These are phyloP conservation scores for Monosporascus sp. DNA, from an alignment of 2,329 filamentous ascomycete genomes.

Conservation along the genomic window DNA sequence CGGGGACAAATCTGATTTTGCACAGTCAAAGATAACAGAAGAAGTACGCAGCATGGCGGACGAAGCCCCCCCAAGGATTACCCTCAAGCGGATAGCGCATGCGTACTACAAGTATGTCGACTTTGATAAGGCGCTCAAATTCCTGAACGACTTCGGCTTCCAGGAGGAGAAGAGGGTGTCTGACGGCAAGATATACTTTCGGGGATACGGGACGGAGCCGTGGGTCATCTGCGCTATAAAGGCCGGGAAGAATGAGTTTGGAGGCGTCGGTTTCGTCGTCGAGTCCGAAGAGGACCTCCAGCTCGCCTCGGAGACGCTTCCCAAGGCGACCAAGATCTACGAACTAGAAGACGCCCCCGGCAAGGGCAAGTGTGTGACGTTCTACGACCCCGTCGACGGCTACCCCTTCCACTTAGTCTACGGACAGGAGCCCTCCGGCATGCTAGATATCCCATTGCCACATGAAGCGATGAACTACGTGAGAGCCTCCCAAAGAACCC, in stretches of 20 bases:
- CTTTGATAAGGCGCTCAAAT: slow-evolving; percentile 34
- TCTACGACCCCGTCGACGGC: slow-evolving; percentile 48
- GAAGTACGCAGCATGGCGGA: slow-evolving; percentile 16
- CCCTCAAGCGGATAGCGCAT: slow-evolving; percentile 32
- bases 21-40: not conserved
- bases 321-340: slow-evolving; percentile 41
- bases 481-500: slow-evolving; percentile 5
- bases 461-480: slow-evolving; percentile 42
- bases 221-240: slow-evolving; percentile 52
- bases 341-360: slow-evolving; percentile 46
- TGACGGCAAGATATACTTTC: slow-evolving; percentile 49
- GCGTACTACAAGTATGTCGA: slow-evolving; percentile 44
- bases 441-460: slow-evolving; percentile 32
- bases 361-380: slow-evolving; percentile 46
- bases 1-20: not conserved
- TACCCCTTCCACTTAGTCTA: slow-evolving; percentile 54
- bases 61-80: slow-evolving; percentile 20
- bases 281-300: slow-evolving; percentile 51
- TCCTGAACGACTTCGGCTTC: slow-evolving; percentile 46
- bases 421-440: slow-evolving; percentile 41
- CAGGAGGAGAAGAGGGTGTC: slow-evolving; percentile 28
- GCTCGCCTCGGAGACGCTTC: slow-evolving; percentile 40
- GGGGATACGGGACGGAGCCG: slow-evolving; percentile 56
- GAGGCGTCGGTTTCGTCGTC: slow-evolving; percentile 54
- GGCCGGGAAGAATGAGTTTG: slow-evolving; percentile 44